Evolutionary conservation across 2,329 filamentous ascomycete genomes (phyloP), one percentile per base, ranked within the genome.

Genomic region (Fonsecaea erecta): DNA sequence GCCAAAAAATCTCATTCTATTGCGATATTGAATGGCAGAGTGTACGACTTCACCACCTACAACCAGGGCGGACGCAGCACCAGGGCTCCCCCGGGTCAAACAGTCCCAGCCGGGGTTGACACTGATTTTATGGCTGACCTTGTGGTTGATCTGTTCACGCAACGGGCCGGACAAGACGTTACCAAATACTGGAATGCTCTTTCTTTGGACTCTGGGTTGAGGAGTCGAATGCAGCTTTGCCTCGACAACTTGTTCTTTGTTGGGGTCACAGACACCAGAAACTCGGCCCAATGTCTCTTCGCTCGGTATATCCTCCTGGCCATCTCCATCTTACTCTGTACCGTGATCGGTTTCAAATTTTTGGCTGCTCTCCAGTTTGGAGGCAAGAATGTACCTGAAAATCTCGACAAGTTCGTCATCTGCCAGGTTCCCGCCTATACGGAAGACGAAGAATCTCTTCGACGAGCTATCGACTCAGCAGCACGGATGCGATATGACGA

Each of bases 361-460:
- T 85, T 98, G 71, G 96, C 96, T 34, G 95, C 95, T 7, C 84
- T 99, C 64, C 95, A 99, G 75, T 99, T 99, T 73, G 90, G 92
- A 52, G 88, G 85, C 72, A 97, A 96, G 81, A 97, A 91, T 69
- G 81, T 94, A 40, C 96, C 95, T 0, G 95, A 99, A 79, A 95
- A 97, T 75, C 86, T 99, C 32, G 95, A 99, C 80, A 99, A 99
- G 77, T 99, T 99, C 76, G 85, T 99, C 76, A 97, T 99, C 79
- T 96, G 92, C 75, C 96, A 97, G 78, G 94, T 99, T 66, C 95
- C 95, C 0, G 95, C 93, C 1, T 99, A 99, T 74, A 99, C 95
- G 0, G 95, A 99, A 82, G 95, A 98, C 75, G 96, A 99, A 77
- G 96, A 99, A 0, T 98, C 94, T 37, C 84, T 99, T 28, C 92